Evolutionary conservation across 2,329 filamentous ascomycete genomes (phyloP), one percentile per base, ranked within the genome.

Genomic region (Cryphonectria nitschkei): DNA sequence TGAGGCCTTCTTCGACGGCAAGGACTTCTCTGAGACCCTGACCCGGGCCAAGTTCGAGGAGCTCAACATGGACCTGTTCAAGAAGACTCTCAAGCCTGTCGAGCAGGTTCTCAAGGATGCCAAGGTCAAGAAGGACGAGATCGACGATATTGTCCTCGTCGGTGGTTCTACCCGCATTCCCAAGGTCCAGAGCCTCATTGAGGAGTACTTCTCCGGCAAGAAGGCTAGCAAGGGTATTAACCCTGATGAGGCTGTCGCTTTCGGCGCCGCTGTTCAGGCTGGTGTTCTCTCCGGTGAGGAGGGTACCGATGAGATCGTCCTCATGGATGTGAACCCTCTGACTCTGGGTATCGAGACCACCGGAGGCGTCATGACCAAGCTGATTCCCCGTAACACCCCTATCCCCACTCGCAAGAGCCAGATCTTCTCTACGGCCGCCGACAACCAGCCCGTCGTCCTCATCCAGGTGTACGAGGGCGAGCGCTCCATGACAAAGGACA

Each of bases 11-110:
- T 92, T 93, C 85, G 90, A 97, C 78, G 96, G 96, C 86, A 92
- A 97, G 76, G 96, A 98, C 84, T 97, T 98, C 88, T 98, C 95
- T 65, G 95, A 98, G 90, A 98, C 94, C 74, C 90, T 99, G 68
- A 98, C 95, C 82, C 93, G 95, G 78, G 96, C 96, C 88, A 98
- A 98, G 89, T 98, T 99, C 79, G 96, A 99, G 86, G 95, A 98
- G 86, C 90, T 98, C 78, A 98, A 98, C 92, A 95, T 95, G 78
- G 95, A 98, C 79, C 91, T 98, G 74, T 98, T 98, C 92, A 97
- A 97, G 92, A 97, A 96, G 90, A 98, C 96, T 71, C 90, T 98
- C 76, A 97, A 98, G 90, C 95, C 96, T 71, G 96, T 98, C 76
- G 94, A 98, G 87, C 95, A 98, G 89, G 96, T 98, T 76, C 89